Conservation (phyloP, 768 basidiomycete species). For the Tephrocybe sp. region DNA sequence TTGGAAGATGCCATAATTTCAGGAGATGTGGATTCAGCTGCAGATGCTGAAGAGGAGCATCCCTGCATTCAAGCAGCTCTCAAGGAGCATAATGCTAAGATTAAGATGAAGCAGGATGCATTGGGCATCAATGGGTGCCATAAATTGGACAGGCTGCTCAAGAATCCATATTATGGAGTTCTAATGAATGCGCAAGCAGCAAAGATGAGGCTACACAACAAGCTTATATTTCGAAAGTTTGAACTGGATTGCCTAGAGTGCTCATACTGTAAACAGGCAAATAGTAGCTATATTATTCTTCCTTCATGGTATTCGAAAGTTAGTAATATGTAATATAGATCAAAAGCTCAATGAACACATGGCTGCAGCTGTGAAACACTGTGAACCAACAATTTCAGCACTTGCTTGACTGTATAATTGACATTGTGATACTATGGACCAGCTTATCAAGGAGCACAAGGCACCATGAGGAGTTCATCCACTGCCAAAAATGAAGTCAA, state of each 20-base stretch:
- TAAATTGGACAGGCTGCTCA: background rate
- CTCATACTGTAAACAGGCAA: constrained; percentile 16
- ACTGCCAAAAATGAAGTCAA: constrained; percentile 21
- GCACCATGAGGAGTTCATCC: constrained; percentile 23
- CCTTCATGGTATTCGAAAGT: background rate
- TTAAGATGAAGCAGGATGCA: too few species aligned
- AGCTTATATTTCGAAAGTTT: constrained; percentile 24
- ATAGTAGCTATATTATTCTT: constrained; percentile 13
- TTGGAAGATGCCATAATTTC: too few species aligned
- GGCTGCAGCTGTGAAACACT: constrained; percentile 20
- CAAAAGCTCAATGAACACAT: constrained; percentile 28
- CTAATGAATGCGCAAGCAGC: constrained; percentile 23
- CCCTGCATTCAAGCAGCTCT: too few species aligned
- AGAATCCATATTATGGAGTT: constrained; percentile 6
- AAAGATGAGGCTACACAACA: constrained; percentile 23
- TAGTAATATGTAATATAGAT: constrained; percentile 16
- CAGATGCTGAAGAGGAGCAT: too few species aligned
- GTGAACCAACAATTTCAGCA: constrained; percentile 26
- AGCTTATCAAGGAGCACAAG: constrained; percentile 15
- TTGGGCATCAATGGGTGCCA: too few species aligned
- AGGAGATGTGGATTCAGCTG: too few species aligned
- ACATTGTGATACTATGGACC: constrained; percentile 21
- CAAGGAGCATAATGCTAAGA: too few species aligned
- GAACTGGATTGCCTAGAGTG: constrained; percentile 24
- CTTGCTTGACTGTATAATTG: constrained; percentile 28